These are phyloP conservation scores for Kazachstania africana DNA, from an alignment of 805 yeast species.

Conservation along the genomic window DNA sequence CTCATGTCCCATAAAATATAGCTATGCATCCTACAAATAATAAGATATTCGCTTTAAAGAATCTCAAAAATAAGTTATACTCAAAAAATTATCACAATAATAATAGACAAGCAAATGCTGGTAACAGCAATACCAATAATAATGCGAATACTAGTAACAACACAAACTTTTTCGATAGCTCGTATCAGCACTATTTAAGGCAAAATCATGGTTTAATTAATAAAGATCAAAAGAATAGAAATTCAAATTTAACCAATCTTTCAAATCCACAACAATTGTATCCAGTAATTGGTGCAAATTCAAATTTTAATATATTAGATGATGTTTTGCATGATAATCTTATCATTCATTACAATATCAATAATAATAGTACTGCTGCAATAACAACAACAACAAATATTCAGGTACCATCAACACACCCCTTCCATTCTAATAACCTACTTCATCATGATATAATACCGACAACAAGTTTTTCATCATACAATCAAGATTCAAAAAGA, in stretches of 20 bases:
- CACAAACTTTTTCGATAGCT: constrained; percentile 29
- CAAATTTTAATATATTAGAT: constrained; percentile 23
- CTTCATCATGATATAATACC: not conserved
- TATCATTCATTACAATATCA: not conserved
- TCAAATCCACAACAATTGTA: not conserved
- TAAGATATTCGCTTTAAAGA: too few species aligned
- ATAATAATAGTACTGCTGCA: not conserved
- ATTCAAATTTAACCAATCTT: too few species aligned
- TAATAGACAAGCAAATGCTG: too few species aligned
- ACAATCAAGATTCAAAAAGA: constrained; percentile 1
- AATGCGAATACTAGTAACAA: constrained; percentile 23
- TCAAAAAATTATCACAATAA: constrained; percentile 26
- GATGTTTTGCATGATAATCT: constrained; percentile 8
- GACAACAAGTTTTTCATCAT: not conserved
- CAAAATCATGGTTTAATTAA: constrained; percentile 27
- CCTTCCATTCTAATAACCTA: too few species aligned
- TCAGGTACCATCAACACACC: not conserved
- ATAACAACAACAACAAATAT: not conserved
- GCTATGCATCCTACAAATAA: too few species aligned
- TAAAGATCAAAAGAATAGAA: constrained; percentile 7
- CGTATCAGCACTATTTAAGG: constrained; percentile 31
- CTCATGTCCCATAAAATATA: too few species aligned
- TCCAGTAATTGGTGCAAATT: constrained; percentile 27
- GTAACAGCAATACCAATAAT: constrained; percentile 8
- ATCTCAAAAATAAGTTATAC: constrained; percentile 29